These are phyloP conservation scores for Penicillium olsonii DNA, from an alignment of 2,329 filamentous ascomycete genomes.

Conservation along the genomic window DNA sequence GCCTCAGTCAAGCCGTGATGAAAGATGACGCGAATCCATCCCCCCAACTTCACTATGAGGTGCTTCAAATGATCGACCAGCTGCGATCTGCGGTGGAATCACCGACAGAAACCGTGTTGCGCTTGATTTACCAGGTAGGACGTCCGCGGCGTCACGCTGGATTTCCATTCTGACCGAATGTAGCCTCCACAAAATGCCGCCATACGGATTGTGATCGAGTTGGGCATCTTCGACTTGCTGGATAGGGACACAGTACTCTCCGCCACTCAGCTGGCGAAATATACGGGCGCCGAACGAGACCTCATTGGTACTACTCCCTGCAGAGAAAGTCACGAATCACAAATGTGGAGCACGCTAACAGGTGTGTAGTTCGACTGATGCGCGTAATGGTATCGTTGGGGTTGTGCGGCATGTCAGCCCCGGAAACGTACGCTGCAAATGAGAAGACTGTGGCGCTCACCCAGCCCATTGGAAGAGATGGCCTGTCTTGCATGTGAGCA, in stretches of 20 bases:
- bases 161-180: not conserved
- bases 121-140: conserved; percentile 37
- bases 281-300: conserved; percentile 30
- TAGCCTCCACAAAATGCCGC: conserved; percentile 38
- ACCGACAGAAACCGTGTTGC: conserved; percentile 33
- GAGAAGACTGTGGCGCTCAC: conserved; percentile 29
- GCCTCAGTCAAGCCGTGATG: conserved; percentile 16
- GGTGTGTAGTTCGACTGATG: conserved; percentile 31
- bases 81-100: conserved; percentile 32
- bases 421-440: conserved; percentile 28
- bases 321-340: not conserved
- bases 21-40: conserved; percentile 21
- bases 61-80: conserved; percentile 32
- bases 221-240: conserved; percentile 32
- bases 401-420: conserved; percentile 21
- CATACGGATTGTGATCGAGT: conserved; percentile 32
- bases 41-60: conserved; percentile 26
- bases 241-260: conserved; percentile 23
- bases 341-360: not conserved
- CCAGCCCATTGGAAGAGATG: conserved; percentile 32
- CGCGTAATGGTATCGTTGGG: conserved; percentile 32
- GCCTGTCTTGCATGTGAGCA: conserved; percentile 31
- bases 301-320: conserved; percentile 30
- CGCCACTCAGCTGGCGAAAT: conserved; percentile 28
- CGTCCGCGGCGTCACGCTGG: not conserved